Evolutionary conservation across 306 rosid species (phyloP), one percentile per base, ranked within the genome.

Genomic region (Pyrus communis): DNA sequence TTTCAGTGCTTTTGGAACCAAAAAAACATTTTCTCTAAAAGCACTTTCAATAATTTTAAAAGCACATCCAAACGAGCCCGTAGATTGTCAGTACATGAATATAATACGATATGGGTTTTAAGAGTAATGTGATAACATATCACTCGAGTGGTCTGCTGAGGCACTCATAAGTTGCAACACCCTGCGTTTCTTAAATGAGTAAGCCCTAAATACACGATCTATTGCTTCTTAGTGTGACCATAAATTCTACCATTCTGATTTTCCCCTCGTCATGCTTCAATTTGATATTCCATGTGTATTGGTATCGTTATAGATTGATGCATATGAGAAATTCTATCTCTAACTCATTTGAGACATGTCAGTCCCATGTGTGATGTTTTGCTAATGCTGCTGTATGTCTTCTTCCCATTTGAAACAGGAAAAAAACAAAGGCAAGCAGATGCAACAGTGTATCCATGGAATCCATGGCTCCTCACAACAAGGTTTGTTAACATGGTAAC

Each of bases 381-480:
- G 28, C 40, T 62, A 61, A 46, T 78, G 17, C 35, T 69, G 69
- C 23, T 23, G 10, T 67, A 35, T 11, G 3, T 52, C 46, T 70
- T 76, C 33, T 62, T 67, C 51, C 71, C 68, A 57, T 82, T 60
- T n/a, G 28, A 73, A 82, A 59, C 78, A 89, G 91, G 80, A 74
- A 59, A n/a, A 77, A 66, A 59, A 59, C 31, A 14, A 70, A 45
- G 40, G 86, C 75, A 51, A 75, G 69, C 71, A 79, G 69, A 78
- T 61, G 31, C 59, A 68, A 66, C 69, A 46, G 72, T 81, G 70
- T 31, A 49, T 70, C 69, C 38, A 82, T 80, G 79, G 79, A 90
- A 68, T 74, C 77, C 67, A 76, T 82, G 27, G 86, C 69, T 81
- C 89, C 85, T 54, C 76, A 65, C 58, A 84, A 77, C 79, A 91